Evolutionary conservation across 805 yeast genomes (phyloP).

Genomic region (Cyberlindnera euphorbiiphila): DNA sequence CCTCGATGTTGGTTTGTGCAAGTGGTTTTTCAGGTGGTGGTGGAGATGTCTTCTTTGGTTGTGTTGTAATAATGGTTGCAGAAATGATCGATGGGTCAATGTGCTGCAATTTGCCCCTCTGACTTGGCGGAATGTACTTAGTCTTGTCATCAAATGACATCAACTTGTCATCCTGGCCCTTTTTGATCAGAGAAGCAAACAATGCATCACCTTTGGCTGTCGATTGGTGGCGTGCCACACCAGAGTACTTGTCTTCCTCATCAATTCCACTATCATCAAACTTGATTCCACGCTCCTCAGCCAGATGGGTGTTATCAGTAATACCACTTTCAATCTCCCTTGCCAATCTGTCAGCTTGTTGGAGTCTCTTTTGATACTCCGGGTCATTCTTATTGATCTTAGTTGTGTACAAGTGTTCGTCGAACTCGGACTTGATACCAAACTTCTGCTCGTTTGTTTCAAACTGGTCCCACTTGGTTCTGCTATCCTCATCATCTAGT

Average conservation of each 20-base stretch:
- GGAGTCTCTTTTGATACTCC: conserved; percentile 59
- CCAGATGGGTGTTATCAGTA: conserved; percentile 72
- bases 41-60: conserved; percentile 1
- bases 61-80: conserved; percentile 32
- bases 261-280: conserved; percentile 85
- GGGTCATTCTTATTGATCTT: conserved; percentile 67
- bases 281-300: conserved; percentile 82
- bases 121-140: conserved; percentile 54
- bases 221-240: conserved; percentile 46
- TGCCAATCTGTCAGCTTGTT: conserved; percentile 75
- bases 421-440: conserved; percentile 78
- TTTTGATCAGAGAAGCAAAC: conserved; percentile 27
- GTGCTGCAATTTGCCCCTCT: conserved; percentile 40
- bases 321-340: conserved; percentile 69
- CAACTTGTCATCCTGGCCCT: conserved; percentile 34
- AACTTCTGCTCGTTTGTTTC: conserved; percentile 85
- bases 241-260: conserved; percentile 95
- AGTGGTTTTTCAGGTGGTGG: conserved; percentile 6
- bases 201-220: conserved; percentile 24
- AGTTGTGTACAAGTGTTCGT: conserved; percentile 87
- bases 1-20: conserved; percentile 1
- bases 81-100: conserved; percentile 67
- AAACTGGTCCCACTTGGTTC: conserved; percentile 82
- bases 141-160: conserved; percentile 28
- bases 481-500: conserved; percentile 36